Base-by-base conservation (phyloP, 2,329 filamentous ascomycete species). In the Fusarium redolens region DNA sequence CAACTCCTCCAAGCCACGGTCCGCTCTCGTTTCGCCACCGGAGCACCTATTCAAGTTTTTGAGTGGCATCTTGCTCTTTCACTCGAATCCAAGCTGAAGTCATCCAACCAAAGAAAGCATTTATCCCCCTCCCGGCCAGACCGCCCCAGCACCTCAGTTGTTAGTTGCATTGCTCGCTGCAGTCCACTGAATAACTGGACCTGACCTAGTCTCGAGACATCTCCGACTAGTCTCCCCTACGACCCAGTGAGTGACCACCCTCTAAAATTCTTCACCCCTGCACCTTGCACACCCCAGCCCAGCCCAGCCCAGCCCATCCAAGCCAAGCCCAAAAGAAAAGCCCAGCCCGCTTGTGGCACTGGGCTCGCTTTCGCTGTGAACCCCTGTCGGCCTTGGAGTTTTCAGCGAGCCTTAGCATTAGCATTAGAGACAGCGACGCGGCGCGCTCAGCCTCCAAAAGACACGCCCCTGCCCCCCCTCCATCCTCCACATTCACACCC, bases 361-460 rank as follows among this genome's bases (percentile, higher is more conserved):
- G 41, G 38, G 18, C 48, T 61, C 37, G 18, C 48, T 61, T 28
- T 65, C 25, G 45, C 44, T 65, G 58, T 65, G 61, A 45, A 70
- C 68, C 67, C 68, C 44, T 64, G 52, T 60, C 54, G 45, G 41
- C 56, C 68, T 58, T 45, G 48, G 56, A 48, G 35, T 40, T 44
- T 56, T 45, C 52, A 56, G 38, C 38, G 38, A 56, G 47, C 47
- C 47, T 50, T 22, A 50, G 47, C 47, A 33, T 50, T 45, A 43
- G 17, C 22, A 20, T 28, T 18, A 40, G n/a, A 52, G 47, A 54
- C 47, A 57, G 57, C 51, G 45, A 65, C 64, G 71, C 67, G 61
- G 57, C 48, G 76, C 79, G 76, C 79, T 83, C 83, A 84, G 83
- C 83, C 83, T 84, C 83, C 82, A 82, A 81, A 37, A 43, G 51